Percentiles rank a stretch among this genome's conserved stretches.
phyloP scores from a whole-genome alignment of 1,284 basidiomycete genomes.

The Meira miltonrushii region DNA sequence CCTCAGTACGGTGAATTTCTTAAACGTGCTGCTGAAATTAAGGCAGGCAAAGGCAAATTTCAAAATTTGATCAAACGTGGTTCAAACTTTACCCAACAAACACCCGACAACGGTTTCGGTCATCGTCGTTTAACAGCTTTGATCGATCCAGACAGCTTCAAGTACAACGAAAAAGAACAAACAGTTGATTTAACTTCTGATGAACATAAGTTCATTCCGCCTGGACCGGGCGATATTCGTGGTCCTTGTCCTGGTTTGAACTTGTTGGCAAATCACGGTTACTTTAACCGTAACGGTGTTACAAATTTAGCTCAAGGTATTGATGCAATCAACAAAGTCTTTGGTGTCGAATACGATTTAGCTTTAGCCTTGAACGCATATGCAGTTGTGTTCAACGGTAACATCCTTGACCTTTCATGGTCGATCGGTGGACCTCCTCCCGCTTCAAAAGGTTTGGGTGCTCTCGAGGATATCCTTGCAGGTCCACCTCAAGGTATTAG shows the following conservation, averaged over 20 bases:
- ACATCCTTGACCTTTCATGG: constrained; percentile 33
- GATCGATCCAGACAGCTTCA: constrained; percentile 29
- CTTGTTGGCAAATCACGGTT: constrained; percentile 33
- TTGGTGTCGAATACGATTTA: constrained; percentile 28
- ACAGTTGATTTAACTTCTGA: constrained; percentile 26
- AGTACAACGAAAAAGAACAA: constrained; percentile 29
- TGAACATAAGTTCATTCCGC: constrained; percentile 34
- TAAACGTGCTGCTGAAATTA: constrained; percentile 22
- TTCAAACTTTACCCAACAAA: constrained; percentile 1
- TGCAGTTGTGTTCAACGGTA: constrained; percentile 37
- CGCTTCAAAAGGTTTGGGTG: constrained; percentile 22
- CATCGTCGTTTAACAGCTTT: constrained; percentile 23
- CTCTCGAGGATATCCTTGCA: constrained; percentile 21
- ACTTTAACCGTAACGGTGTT: constrained; percentile 32
- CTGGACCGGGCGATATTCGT: constrained; percentile 32
- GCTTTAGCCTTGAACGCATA: constrained; percentile 29
- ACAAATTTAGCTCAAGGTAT: constrained; percentile 28
- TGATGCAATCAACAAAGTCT: constrained; percentile 31
- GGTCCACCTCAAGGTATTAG: constrained; percentile 31
- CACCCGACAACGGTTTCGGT: constrained; percentile 14
- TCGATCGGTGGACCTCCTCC: constrained; percentile 32
- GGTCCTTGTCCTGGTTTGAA: constrained; percentile 31
- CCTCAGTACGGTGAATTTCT: constrained; percentile 25
- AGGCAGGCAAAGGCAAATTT: constrained; percentile 16
- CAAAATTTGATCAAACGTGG: constrained; percentile 8